Percentiles rank a stretch among this genome's conserved stretches.
phyloP scores from a whole-genome alignment of 495 filamentous ascomycete species.

The Xylaria flabelliformis region DNA sequence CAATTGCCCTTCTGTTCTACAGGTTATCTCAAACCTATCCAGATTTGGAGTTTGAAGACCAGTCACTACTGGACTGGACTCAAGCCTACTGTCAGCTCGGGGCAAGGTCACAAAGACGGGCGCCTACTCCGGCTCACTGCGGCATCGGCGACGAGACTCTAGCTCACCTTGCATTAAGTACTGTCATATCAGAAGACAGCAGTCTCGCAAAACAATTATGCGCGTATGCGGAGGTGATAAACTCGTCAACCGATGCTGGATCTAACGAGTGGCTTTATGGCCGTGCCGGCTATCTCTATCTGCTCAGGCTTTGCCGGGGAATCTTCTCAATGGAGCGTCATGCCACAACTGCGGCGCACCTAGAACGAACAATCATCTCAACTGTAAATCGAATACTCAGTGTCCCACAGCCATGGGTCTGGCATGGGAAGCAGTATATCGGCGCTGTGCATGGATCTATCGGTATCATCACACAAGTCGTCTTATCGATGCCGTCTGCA shows the following conservation, averaged over 20 bases:
- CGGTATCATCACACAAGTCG: constrained; percentile 68
- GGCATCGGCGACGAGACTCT: constrained; percentile 64
- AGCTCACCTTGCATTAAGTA: constrained; percentile 57
- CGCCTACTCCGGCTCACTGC: constrained; percentile 47
- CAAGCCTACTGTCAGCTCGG: constrained; percentile 53
- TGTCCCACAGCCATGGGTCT: constrained; percentile 55
- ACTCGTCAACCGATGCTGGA: constrained; percentile 35
- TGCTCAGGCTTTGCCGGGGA: constrained; percentile 55
- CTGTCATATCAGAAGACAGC: constrained; percentile 52
- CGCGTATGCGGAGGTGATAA: constrained; percentile 46
- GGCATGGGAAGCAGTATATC: constrained; percentile 63
- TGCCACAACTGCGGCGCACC: constrained; percentile 38
- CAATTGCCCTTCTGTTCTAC: constrained; percentile 65
- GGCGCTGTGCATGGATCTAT: constrained; percentile 68
- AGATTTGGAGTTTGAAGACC: constrained; percentile 51
- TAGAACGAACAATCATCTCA: constrained; percentile 44
- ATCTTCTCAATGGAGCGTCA: constrained; percentile 24
- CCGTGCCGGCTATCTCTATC: constrained; percentile 65
- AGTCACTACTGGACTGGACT: constrained; percentile 55
- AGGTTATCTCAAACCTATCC: constrained; percentile 55
- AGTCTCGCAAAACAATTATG: constrained; percentile 53
- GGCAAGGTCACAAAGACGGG: constrained; percentile 42
- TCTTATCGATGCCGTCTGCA: constrained; percentile 51
- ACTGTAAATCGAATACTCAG: constrained; percentile 46
- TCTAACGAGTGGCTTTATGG: constrained; percentile 65